Evolutionary conservation across 176 grass and related monocot genomes (phyloP).

Genomic region (Cenchrus americanus): DNA sequence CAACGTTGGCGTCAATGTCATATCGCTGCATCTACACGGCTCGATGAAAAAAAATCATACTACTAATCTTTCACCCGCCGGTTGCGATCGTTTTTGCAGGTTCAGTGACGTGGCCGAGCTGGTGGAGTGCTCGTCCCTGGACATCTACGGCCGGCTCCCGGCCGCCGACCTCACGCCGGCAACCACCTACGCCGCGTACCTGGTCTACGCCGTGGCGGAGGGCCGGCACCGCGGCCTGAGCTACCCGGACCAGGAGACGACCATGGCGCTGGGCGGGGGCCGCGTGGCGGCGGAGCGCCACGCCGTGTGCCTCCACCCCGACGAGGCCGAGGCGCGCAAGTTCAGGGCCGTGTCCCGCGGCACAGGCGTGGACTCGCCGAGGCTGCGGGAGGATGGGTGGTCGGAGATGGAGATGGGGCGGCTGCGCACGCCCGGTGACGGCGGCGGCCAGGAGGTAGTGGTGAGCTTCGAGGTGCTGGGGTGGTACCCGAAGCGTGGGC

Average conservation of each 20-base stretch:
- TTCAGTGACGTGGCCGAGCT: constrained; percentile 46
- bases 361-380: neutral
- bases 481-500: constrained; percentile 12
- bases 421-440: neutral
- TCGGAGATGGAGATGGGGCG: constrained; percentile 56
- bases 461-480: constrained; percentile 42
- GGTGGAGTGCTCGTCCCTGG: constrained; percentile 34
- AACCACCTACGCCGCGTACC: constrained; percentile 34
- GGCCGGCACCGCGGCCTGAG: constrained; percentile 23
- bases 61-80: no score
- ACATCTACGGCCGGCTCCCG: constrained; percentile 41
- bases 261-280: neutral
- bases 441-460: neutral
- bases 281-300: constrained; percentile 22
- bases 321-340: constrained; percentile 1
- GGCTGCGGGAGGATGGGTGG: constrained; percentile 31
- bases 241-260: constrained; percentile 49
- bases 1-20: no score
- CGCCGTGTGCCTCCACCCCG: constrained; percentile 45
- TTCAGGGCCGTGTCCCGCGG: neutral
- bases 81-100: neutral
- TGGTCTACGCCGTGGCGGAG: constrained; percentile 30
- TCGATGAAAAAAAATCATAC: no score
- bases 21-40: no score
- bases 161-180: constrained; percentile 15